These are phyloP conservation scores for Geranium rotundifolium DNA, from an alignment of 345 rosid genomes.

Conservation along the genomic window DNA sequence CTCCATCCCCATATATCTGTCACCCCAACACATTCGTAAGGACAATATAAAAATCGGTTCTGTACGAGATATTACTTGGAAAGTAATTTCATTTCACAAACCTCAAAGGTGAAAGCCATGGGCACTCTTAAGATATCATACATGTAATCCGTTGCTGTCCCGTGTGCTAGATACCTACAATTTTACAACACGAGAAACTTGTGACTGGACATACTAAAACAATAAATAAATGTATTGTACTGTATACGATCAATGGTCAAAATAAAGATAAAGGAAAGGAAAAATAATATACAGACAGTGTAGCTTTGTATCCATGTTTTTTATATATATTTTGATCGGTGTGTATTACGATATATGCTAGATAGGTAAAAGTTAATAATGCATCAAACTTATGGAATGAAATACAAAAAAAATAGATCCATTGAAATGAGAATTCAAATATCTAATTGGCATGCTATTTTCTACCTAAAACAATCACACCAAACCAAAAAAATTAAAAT, in stretches of 20 bases:
- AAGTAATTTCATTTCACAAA: slow-evolving; percentile 20
- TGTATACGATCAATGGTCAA: background rate
- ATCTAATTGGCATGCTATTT: too few species aligned
- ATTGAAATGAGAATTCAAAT: too few species aligned
- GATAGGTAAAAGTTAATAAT: too few species aligned
- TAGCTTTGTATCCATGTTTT: too few species aligned
- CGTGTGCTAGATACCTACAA: slow-evolving; percentile 88
- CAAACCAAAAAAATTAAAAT: too few species aligned
- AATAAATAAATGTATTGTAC: background rate
- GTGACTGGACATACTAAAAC: background rate
- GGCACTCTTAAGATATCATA: slow-evolving; percentile 72
- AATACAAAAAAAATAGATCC: too few species aligned
- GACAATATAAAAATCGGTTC: slow-evolving; percentile 1
- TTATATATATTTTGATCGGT: too few species aligned
- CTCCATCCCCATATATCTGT: slow-evolving; percentile 77
- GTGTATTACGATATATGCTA: too few species aligned
- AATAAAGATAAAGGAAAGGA: too few species aligned
- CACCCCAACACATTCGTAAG: slow-evolving; percentile 5
- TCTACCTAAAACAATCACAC: too few species aligned
- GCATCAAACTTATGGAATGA: too few species aligned
- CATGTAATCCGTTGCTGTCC: slow-evolving; percentile 96
- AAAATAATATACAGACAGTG: too few species aligned
- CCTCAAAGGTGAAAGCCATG: slow-evolving; percentile 99
- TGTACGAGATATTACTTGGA: background rate
- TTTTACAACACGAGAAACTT: slow-evolving; percentile 5